Conservation (phyloP, 106 monocot genomes). For the Acanthochlamys bracteata region DNA sequence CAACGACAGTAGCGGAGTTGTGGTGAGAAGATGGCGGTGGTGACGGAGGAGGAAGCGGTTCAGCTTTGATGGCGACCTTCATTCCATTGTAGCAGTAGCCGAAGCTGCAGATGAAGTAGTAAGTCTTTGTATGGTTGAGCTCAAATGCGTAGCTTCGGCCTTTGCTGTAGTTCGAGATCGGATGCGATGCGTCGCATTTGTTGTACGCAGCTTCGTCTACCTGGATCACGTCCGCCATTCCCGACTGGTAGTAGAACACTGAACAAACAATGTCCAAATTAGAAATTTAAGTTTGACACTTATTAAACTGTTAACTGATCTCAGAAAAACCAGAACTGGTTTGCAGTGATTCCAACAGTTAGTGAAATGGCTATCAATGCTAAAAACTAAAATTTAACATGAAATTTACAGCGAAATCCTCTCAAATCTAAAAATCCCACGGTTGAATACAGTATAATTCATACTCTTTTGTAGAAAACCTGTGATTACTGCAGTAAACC, state of each 20-base stretch:
- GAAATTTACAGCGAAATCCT: too few species aligned
- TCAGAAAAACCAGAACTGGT: background rate
- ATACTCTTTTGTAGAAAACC: too few species aligned
- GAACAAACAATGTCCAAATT: background rate
- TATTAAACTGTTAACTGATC: background rate
- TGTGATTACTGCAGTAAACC: too few species aligned
- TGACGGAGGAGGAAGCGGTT: conserved; percentile 49
- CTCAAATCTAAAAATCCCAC: too few species aligned
- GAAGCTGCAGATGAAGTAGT: conserved; percentile 71
- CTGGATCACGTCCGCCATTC: conserved; percentile 52
- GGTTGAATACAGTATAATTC: too few species aligned
- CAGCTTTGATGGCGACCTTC: conserved; percentile 36
- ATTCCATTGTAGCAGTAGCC: conserved; percentile 68
- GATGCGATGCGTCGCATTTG: conserved; percentile 54
- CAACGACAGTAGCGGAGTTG: conserved; percentile 4
- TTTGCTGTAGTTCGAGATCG: conserved; percentile 70
- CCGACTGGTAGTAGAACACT: conserved; percentile 64
- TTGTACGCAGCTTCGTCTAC: conserved; percentile 54
- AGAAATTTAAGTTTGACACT: background rate
- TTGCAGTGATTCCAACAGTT: too few species aligned
- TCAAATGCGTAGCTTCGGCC: conserved; percentile 62
- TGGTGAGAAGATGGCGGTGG: conserved; percentile 13
- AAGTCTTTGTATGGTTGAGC: conserved; percentile 46
- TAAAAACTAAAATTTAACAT: too few species aligned
- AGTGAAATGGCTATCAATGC: too few species aligned